These are phyloP conservation scores for Ceratobasidium papillatum DNA, from an alignment of 1,284 basidiomycete genomes.

Conservation along the genomic window DNA sequence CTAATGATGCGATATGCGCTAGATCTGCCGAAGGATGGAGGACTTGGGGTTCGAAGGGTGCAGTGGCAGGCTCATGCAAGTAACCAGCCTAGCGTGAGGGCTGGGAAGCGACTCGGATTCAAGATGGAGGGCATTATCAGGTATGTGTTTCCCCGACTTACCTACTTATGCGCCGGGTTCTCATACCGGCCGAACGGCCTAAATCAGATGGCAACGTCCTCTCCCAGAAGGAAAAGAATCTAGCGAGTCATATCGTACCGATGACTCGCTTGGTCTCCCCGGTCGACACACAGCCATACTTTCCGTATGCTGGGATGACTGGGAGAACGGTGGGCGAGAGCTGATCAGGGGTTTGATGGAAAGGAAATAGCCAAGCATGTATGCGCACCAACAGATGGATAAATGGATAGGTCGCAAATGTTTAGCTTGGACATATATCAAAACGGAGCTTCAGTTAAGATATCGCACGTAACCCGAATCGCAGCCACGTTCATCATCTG, in stretches of 20 bases:
- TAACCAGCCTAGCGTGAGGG: slow-evolving; percentile 61
- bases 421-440: too few relatives aligned
- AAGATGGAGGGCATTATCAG: slow-evolving; percentile 61
- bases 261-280: slow-evolving; percentile 55
- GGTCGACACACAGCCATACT: slow-evolving; percentile 62
- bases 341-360: slow-evolving; percentile 13
- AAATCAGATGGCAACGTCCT: slow-evolving; percentile 48
- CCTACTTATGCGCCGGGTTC: not conserved
- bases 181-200: not conserved
- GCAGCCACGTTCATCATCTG: too few relatives aligned
- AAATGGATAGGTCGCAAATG: too few relatives aligned
- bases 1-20: slow-evolving; percentile 65
- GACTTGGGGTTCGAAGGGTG: slow-evolving; percentile 69
- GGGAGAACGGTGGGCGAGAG: slow-evolving; percentile 57
- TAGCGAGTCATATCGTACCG: slow-evolving; percentile 44
- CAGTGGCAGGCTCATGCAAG: slow-evolving; percentile 66
- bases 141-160: not conserved
- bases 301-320: slow-evolving; percentile 69
- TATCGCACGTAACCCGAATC: too few relatives aligned
- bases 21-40: slow-evolving; percentile 57
- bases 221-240: slow-evolving; percentile 28
- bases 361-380: too few relatives aligned
- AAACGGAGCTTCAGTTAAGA: too few relatives aligned
- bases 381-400: too few relatives aligned
- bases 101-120: slow-evolving; percentile 70